A percentile compares a stretch with the other conserved stretches of the same genome.
Evolutionary conservation across 1,284 basidiomycete species (phyloP).

Genomic region (Wolfiporia cocos): DNA sequence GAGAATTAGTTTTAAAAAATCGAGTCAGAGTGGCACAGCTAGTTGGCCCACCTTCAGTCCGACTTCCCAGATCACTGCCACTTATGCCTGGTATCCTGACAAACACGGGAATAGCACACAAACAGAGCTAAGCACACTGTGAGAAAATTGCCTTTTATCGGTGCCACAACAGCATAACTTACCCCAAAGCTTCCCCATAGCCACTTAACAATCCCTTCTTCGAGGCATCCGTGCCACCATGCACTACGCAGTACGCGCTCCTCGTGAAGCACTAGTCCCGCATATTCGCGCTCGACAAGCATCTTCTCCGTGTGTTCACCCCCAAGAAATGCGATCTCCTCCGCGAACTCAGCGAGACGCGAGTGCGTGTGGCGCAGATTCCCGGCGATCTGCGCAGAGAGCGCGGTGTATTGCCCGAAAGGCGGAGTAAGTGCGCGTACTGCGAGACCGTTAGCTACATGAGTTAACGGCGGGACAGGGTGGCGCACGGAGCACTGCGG

Average conservation of each 20-base stretch:
- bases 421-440: conserved; percentile 89
- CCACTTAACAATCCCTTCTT: conserved; percentile 98
- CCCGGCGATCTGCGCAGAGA: conserved; percentile 84
- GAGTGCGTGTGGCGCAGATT: conserved; percentile 89
- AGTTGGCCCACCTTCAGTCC: conserved; percentile 70
- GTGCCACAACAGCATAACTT: conserved; percentile 24
- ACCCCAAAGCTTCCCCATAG: conserved; percentile 94
- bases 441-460: conserved; percentile 23
- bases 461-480: background rate
- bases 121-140: conserved; percentile 51
- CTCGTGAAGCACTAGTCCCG: conserved; percentile 84
- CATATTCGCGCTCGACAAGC: conserved; percentile 89
- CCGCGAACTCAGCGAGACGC: conserved; percentile 88
- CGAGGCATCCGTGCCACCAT: conserved; percentile 89
- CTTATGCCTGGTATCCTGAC: conserved; percentile 76
- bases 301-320: conserved; percentile 92
- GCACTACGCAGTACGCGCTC: conserved; percentile 76
- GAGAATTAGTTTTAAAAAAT: conserved; percentile 1
- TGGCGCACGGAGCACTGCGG: conserved; percentile 70
- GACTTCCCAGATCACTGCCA: conserved; percentile 69
- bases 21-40: background rate
- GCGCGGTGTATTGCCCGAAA: conserved; percentile 87
- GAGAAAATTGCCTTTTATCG: too few species aligned
- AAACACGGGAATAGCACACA: conserved; percentile 95
- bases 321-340: conserved; percentile 92